phyloP scores from a whole-genome alignment of 1,139 yeast species.

The Zhuliangozyma parablackwelliae region DNA sequence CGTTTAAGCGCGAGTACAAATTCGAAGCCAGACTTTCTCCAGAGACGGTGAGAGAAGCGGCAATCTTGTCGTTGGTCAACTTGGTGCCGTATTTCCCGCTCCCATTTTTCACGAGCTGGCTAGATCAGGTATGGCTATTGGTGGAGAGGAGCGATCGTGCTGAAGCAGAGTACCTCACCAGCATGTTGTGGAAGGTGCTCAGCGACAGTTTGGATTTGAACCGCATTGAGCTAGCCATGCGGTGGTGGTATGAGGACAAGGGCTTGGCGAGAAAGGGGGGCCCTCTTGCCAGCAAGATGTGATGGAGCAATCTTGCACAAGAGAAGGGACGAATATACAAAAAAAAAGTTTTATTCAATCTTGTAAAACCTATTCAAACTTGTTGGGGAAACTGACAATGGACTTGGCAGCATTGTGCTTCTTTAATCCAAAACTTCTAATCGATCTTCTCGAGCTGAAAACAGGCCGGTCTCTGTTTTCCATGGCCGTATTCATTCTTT shows the following conservation, averaged over 20 bases:
- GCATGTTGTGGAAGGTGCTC: constrained; percentile 36
- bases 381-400: constrained; percentile 37
- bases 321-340: neutral
- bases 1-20: constrained; percentile 18
- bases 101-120: constrained; percentile 42
- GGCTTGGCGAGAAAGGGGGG: constrained; percentile 9
- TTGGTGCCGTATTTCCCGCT: constrained; percentile 54
- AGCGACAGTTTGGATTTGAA: constrained; percentile 53
- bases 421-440: constrained; percentile 39
- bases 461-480: constrained; percentile 10
- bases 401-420: constrained; percentile 33
- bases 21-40: constrained; percentile 27
- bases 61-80: constrained; percentile 44
- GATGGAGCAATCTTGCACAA: no score
- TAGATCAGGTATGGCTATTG: constrained; percentile 41
- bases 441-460: constrained; percentile 26
- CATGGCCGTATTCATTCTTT: constrained; percentile 14
- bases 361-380: constrained; percentile 22
- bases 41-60: constrained; percentile 50
- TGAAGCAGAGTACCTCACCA: constrained; percentile 26
- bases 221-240: constrained; percentile 57
- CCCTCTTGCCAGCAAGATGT: no score
- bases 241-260: constrained; percentile 56
- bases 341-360: no score
- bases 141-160: constrained; percentile 34